Evolutionary conservation across 768 basidiomycete genomes (phyloP).

Genomic region (Tylopilus sp.): DNA sequence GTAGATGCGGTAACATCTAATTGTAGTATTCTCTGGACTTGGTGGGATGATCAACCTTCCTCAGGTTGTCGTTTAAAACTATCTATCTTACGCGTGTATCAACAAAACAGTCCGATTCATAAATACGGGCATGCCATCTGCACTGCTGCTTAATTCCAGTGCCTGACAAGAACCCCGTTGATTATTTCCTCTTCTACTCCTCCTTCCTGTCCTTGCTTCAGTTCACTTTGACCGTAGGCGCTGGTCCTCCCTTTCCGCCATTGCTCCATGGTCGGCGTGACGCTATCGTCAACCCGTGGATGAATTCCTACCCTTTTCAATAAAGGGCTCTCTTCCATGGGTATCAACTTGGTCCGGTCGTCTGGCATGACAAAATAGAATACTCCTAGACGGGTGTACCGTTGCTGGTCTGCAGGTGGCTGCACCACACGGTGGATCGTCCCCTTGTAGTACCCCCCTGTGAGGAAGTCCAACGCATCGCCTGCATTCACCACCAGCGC

Average conservation of each 20-base stretch:
- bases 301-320: constrained; percentile 43
- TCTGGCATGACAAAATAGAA: constrained; percentile 58
- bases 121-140: too few relatives aligned
- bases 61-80: too few relatives aligned
- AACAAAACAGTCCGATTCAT: too few relatives aligned
- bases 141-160: constrained; percentile 41
- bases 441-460: constrained; percentile 56
- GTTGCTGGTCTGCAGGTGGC: constrained; percentile 53
- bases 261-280: constrained; percentile 48
- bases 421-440: constrained; percentile 62
- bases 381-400: constrained; percentile 47
- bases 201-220: constrained; percentile 39
- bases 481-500: constrained; percentile 60
- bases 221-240: constrained; percentile 47
- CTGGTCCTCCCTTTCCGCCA: constrained; percentile 51
- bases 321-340: constrained; percentile 46
- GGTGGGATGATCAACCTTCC: too few relatives aligned
- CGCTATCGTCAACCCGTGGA: constrained; percentile 33
- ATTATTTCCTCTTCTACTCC: constrained; percentile 54
- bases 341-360: constrained; percentile 45
- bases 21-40: background rate
- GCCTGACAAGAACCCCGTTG: constrained; percentile 52
- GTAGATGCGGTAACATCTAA: background rate
- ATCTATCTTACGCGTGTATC: too few relatives aligned
- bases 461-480: constrained; percentile 57